Evolutionary conservation across 345 rosid genomes (phyloP).

Genomic region (Aurinia saxatilis): DNA sequence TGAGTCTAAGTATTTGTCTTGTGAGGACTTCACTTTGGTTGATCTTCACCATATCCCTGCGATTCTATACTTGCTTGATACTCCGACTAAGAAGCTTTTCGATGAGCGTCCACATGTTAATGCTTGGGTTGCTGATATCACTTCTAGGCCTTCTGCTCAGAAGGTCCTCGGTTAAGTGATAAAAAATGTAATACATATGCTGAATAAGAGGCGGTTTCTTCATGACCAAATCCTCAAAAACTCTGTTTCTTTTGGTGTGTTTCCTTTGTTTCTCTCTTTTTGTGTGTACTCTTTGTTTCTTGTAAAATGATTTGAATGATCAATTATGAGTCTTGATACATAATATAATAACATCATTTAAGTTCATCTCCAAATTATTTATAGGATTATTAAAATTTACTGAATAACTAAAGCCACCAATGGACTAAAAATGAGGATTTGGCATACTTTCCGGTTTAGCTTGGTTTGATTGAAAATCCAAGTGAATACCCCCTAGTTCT

Average conservation of each 20-base stretch:
- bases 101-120: conserved; percentile 46
- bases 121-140: conserved; percentile 53
- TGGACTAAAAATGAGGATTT: too few relatives aligned
- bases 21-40: conserved; percentile 31
- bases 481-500: too few relatives aligned
- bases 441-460: too few relatives aligned
- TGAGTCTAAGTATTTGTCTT: conserved; percentile 18
- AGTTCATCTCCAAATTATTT: too few relatives aligned
- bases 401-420: too few relatives aligned
- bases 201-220: conserved; percentile 2
- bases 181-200: neutral
- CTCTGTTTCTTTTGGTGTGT: neutral
- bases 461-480: too few relatives aligned
- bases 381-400: too few relatives aligned
- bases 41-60: conserved; percentile 35
- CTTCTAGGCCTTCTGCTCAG: conserved; percentile 51
- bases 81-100: conserved; percentile 36
- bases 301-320: too few relatives aligned
- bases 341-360: too few relatives aligned
- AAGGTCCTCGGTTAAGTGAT: conserved; percentile 35
- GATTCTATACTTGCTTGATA: conserved; percentile 32
- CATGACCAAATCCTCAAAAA: neutral
- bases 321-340: too few relatives aligned
- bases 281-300: too few relatives aligned
- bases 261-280: neutral